Evolutionary conservation across 129 eudicot genomes (phyloP), one percentile per base, ranked within the genome.

Genomic region (Flaveria linearis): DNA sequence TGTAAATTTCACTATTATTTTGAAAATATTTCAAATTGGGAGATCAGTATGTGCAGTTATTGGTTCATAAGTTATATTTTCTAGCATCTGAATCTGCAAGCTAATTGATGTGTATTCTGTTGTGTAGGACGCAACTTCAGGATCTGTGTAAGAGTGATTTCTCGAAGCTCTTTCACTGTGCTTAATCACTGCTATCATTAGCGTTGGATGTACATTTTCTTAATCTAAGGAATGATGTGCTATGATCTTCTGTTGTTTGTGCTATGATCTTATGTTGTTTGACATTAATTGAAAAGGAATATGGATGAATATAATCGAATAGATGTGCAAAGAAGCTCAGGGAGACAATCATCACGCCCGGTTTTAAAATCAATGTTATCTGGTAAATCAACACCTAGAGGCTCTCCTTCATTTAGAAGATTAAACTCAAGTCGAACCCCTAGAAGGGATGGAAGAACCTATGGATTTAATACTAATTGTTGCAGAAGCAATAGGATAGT

Each of bases 361-460:
- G 67, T 80, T 9, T 74, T 86, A 70, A 91, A 89, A 88, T 86
- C 97, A 0, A 68, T 91, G 28, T 86, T 92, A 65, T 94, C 96
- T 9, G 97, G 97, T 30, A 91, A 86, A 73, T 84, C 93, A 14
- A 84, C 90, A 16, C 88, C 96, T 36, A 87, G 87, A 75, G 88
- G 88, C 41, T 94, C 97, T 83, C 97, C 97, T 53, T 82, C 99
- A 0, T 89, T 87, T 83, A 75, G 89, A 82, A 86, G 93, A 76
- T 69, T 87, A 45, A 86, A 74, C 82, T 85, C 96, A 20, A 84
- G 85, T 9, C 79, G 99, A 51, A 94, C 97, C 11, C 97, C 94
- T 16, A 78, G 97, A 68, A 80, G 87, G 71, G 97, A 89, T 2
- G 91, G 91, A 61, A 83, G 85, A 62, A 52, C 47, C 72, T 47